Base-by-base conservation (phyloP, 2,329 filamentous ascomycete genomes). In the Arthrobotrys sinensis region DNA sequence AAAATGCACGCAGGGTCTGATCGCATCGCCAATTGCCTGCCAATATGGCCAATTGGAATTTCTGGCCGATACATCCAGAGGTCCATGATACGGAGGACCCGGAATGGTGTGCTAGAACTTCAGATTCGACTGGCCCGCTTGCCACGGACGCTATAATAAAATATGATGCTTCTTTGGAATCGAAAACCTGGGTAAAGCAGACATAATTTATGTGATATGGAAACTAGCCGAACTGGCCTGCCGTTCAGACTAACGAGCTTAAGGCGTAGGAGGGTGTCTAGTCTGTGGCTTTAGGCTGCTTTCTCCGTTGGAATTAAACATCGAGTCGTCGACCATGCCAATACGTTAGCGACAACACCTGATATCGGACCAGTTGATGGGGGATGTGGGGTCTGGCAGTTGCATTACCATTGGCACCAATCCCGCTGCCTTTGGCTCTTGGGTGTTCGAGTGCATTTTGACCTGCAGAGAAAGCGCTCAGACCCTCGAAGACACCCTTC, bases 311-410 rank as follows among this genome's bases (percentile, higher is more conserved):
- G 40, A 19, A 28, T 28, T 28, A 28, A 64, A 64, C 72, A 68
- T 50, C 38, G 36, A 76, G 62, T 28, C 24, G 24, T 2, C 24
- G 34, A 34, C 19, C 55, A 60, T 60, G 36, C 36, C 55, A 43
- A 60, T 45, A 50, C 6, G 24, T 50, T 73, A 60, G 60, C 69
- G 69, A 73, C 69, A 50, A 66, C 60, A 73, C 40, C 69, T 73
- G 69, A 63, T 75, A 62, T 76, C 72, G 72, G 72, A 76, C 57
- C 63, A 65, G 72, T 76, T 38, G 65, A 76, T 69, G 72, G 72
- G 70, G 72, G 72, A 76, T 55, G 72, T 76, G 72, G 72, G 72
- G 72, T 70, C 63, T 48, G 46, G 21, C 46, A 52, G 24, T 48
- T 67, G 21, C 28, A 32, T 57, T 69, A 40, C 68, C 57, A 72